Evolutionary conservation across 345 rosid genomes (phyloP), one percentile per base, ranked within the genome.

Genomic region (Mercurialis annua): DNA sequence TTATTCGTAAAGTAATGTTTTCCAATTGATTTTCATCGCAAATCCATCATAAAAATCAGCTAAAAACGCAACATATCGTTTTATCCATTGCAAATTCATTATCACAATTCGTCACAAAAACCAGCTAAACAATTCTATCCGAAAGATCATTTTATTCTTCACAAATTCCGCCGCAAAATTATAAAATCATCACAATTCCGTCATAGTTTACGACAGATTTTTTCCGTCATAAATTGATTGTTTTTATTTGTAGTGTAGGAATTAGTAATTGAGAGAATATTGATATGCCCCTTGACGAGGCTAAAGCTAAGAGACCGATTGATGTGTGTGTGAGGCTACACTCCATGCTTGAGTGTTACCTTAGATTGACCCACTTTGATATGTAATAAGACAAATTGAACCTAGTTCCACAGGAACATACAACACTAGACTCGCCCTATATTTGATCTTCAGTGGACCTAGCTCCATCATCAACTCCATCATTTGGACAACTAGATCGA

Each of bases 321-420:
- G 72, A 44, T 65, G 76, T 47, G 40, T 52, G 8, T 11, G 20
- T 36, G 20, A 11, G 10, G 10, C 36, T 36, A 51, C 49, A 64
- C 47, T 73, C 75, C 64, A 73, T 64, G 64, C 74, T 65, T 55
- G 36, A 40, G 23, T 72, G 38, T 62, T 69, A 38, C 46, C 47
- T 18, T 31, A 30, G 29, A 10, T 59, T 59, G 73, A 50, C 73
- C 81, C 77, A 74, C 76, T 64, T 67, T 71, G 52, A 52, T 69
- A 33, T 62, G 53, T 29, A 47, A 67, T 24, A 72, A 46, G 70
- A 66, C 76, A 76, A 68, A 67, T 21, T 46, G 20, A 40, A 52
- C 40, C 50, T 62, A 56, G 21, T 47, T 60, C 20, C n/a, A 58
- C 56, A 10, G 46, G 16, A 18, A 59, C 33, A 9, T 38, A n/a